A percentile compares a stretch with the other conserved stretches of the same genome.
Evolutionary conservation across 73 alveolate genomes (phyloP).

Genomic region (Paramecium caudatum): DNA sequence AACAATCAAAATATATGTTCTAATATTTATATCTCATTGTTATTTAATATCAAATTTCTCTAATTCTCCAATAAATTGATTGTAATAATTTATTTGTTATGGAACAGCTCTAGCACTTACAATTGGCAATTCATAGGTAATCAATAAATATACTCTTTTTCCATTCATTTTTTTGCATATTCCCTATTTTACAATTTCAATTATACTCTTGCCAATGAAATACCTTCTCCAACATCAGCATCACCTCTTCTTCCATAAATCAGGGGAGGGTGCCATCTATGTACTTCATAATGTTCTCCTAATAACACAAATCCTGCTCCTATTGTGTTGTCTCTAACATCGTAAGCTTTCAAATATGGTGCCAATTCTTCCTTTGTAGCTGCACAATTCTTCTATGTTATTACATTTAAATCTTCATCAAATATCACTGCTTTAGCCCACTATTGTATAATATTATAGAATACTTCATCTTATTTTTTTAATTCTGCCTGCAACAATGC

Average conservation of each 20-base stretch:
- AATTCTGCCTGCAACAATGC: conserved; percentile 33
- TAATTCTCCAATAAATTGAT: conserved; percentile 58
- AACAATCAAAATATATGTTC: conserved; percentile 3
- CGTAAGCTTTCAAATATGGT: conserved; percentile 74
- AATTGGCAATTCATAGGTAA: conserved; percentile 95
- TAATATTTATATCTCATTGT: conserved; percentile 26
- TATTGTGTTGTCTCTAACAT: conserved; percentile 78
- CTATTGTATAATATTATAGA: background rate
- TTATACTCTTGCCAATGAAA: conserved; percentile 88
- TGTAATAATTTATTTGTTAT: conserved; percentile 84
- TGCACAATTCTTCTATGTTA: conserved; percentile 72
- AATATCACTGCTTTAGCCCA: conserved; percentile 82
- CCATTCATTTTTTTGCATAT: conserved; percentile 20
- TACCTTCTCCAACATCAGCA: conserved; percentile 99
- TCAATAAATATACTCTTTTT: conserved; percentile 82
- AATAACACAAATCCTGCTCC: conserved; percentile 79
- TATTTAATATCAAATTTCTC: conserved; percentile 66
- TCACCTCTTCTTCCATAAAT: conserved; percentile 99
- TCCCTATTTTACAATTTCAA: conserved; percentile 1
- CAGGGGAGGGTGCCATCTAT: conserved; percentile 98
- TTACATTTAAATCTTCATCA: conserved; percentile 72
- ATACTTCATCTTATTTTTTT: conserved; percentile 56
- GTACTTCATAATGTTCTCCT: conserved; percentile 96
- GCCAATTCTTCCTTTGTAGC: conserved; percentile 74
- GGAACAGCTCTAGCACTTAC: conserved; percentile 97